Conservation (phyloP, 441 rosid genomes). For the Kokia cookei region DNA sequence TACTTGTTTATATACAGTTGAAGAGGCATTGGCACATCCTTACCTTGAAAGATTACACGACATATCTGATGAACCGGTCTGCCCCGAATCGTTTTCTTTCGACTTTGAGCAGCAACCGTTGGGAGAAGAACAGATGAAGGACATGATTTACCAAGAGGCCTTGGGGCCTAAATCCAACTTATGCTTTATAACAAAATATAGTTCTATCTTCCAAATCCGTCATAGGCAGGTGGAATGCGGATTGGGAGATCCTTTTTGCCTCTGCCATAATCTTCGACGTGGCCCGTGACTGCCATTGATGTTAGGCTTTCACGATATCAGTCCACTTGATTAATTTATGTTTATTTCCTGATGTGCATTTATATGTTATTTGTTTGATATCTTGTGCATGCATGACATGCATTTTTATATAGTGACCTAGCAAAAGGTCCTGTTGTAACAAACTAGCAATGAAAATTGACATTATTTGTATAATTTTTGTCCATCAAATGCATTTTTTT, state of each 20-base stretch:
- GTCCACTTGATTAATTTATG: neutral
- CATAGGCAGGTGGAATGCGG: neutral
- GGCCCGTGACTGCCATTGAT: neutral
- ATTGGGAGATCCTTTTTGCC: neutral
- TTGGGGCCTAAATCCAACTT: slow-evolving; percentile 63
- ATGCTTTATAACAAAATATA: slow-evolving; percentile 31
- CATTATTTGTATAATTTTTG: neutral
- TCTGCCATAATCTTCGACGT: neutral
- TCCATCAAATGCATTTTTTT: neutral
- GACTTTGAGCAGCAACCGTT: slow-evolving; percentile 79
- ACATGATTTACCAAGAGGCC: slow-evolving; percentile 77
- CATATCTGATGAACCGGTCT: slow-evolving; percentile 77
- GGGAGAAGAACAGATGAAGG: slow-evolving; percentile 90
- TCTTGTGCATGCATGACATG: neutral
- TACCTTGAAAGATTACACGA: slow-evolving; percentile 82
- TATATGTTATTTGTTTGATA: neutral
- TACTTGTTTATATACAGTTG: slow-evolving; percentile 49
- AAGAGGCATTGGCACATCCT: slow-evolving; percentile 84
- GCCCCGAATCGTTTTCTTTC: slow-evolving; percentile 66
- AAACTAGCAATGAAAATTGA: neutral
- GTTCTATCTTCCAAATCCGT: neutral
- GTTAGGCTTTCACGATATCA: neutral
- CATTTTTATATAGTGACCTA: neutral
- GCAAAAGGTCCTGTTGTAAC: slow-evolving; percentile 7
- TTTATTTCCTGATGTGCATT: neutral